These are phyloP conservation scores for Termitomyces sp. DNA, from an alignment of 768 basidiomycete genomes.

Conservation along the genomic window DNA sequence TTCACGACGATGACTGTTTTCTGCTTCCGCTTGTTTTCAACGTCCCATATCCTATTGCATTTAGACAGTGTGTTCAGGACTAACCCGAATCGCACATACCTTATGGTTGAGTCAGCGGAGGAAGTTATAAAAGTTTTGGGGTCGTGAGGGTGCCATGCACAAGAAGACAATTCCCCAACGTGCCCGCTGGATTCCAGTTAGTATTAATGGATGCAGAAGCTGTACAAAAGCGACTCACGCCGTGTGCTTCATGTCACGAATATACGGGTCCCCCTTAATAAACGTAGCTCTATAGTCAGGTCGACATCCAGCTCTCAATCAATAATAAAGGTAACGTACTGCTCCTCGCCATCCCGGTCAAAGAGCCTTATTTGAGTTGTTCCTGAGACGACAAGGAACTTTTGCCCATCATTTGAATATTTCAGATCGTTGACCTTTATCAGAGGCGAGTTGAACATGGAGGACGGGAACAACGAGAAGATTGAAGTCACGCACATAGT, in stretches of 20 bases:
- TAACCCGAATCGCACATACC: constrained; percentile 42
- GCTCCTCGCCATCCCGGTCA: constrained; percentile 89
- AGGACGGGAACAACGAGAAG: constrained; percentile 10
- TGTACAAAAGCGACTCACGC: constrained; percentile 50
- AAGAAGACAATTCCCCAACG: constrained; percentile 86
- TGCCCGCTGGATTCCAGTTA: constrained; percentile 64
- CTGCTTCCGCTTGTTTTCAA: constrained; percentile 88
- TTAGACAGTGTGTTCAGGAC: neutral
- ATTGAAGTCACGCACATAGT: constrained; percentile 57
- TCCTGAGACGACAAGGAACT: constrained; percentile 85
- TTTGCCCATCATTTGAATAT: constrained; percentile 84
- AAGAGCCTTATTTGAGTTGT: constrained; percentile 86
- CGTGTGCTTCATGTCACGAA: constrained; percentile 99
- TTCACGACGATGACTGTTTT: constrained; percentile 96
- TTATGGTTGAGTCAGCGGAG: constrained; percentile 94
- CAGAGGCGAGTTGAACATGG: constrained; percentile 1
- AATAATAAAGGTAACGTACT: constrained; percentile 49
- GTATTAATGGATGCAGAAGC: neutral
- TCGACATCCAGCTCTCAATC: constrained; percentile 33
- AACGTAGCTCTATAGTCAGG: constrained; percentile 65
- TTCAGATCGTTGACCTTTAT: constrained; percentile 84
- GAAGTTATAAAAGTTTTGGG: constrained; percentile 82
- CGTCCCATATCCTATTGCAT: constrained; percentile 82
- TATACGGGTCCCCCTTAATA: constrained; percentile 96
- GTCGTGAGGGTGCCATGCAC: constrained; percentile 92